Base-by-base conservation (phyloP, 148 eudicot genomes). In the Nepenthes mirabilis region DNA sequence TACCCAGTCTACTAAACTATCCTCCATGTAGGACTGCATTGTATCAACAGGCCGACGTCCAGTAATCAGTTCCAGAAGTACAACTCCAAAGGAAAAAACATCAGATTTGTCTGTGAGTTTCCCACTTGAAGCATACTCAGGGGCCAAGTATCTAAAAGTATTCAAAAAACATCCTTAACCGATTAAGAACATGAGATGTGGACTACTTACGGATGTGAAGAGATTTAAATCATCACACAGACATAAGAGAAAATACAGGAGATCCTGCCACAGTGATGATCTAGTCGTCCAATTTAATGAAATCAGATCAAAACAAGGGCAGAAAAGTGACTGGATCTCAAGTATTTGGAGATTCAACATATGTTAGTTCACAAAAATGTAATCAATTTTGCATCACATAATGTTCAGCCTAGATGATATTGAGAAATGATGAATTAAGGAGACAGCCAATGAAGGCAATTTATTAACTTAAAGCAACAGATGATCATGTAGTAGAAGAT, bases 1-100 rank as follows among this genome's bases (percentile, higher is more conserved):
- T 62, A 89, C 94, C 97, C 97, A 90, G 73, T 90, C 97, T 11
- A 83, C 94, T 70, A 90, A 80, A 72, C 94, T 81, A 67, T 89
- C 97, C 45, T 86, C 97, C 81, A 77, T 75, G 47, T 59, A 40
- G 47, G 76, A 33, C 4, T 43, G 23, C 37, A 55, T 65, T 72
- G 48, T 68, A 74, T 90, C 88, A 58, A 86, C 72, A 37, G 97
- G 94, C 66, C 72, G 73, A 2, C 76, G 77, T 7, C 97, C 97
- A 9, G 94, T 83, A 45, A 90, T 68, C 52, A 90, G 62, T 65
- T 90, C 97, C 63, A 90, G 66, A 64, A 90, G 90, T 80, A 90
- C 71, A 34, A 90, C 88, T 11, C 97, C 94, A 50, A 77, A 90
- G 54, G 97, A 90, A 77, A 83, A 90, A 65, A 90, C 90, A 61